Percentiles rank a stretch among this genome's conserved stretches.
Conservation (phyloP, 352 stramenopile species). For the Plasmopara halstedii region DNA sequence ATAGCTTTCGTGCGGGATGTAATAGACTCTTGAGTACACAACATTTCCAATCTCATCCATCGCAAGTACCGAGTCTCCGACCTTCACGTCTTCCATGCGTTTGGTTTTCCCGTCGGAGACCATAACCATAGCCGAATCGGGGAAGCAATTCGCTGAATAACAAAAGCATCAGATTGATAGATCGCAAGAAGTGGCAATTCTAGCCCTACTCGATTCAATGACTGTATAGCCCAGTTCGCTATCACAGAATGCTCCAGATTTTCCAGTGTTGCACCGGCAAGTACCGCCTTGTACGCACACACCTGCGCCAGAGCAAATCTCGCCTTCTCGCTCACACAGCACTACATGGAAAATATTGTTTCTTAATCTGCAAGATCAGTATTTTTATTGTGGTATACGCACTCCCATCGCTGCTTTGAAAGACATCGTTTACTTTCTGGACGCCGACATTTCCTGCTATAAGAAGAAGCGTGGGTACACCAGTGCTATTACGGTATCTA, state of each 20-base stretch:
- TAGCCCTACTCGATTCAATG: constrained; percentile 34
- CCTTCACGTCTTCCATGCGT: constrained; percentile 19
- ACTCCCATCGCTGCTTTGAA: constrained; percentile 59
- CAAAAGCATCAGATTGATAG: no score
- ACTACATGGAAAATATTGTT: constrained; percentile 26
- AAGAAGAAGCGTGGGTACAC: constrained; percentile 46
- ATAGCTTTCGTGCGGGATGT: constrained; percentile 47
- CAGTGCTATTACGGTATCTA: constrained; percentile 51
- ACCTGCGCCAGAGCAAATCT: constrained; percentile 57
- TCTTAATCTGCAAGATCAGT: no score
- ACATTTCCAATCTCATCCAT: constrained; percentile 25
- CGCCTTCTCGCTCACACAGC: constrained; percentile 62
- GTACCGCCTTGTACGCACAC: constrained; percentile 58
- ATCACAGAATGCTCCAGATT: constrained; percentile 52
- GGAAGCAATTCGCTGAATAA: constrained; percentile 65
- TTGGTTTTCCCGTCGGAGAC: constrained; percentile 16
- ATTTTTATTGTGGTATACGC: constrained; percentile 8
- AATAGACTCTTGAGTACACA: constrained; percentile 54
- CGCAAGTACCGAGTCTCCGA: constrained; percentile 51
- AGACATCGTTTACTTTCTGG: constrained; percentile 76
- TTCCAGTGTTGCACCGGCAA: constrained; percentile 55
- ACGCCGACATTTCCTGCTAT: constrained; percentile 61
- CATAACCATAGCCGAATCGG: constrained; percentile 34
- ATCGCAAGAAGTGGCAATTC: no score
- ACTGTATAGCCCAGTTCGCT: constrained; percentile 38